Evolutionary conservation across 176 grass and related monocot species (phyloP), one percentile per base, ranked within the genome.

Genomic region (Eleusine coracana): DNA sequence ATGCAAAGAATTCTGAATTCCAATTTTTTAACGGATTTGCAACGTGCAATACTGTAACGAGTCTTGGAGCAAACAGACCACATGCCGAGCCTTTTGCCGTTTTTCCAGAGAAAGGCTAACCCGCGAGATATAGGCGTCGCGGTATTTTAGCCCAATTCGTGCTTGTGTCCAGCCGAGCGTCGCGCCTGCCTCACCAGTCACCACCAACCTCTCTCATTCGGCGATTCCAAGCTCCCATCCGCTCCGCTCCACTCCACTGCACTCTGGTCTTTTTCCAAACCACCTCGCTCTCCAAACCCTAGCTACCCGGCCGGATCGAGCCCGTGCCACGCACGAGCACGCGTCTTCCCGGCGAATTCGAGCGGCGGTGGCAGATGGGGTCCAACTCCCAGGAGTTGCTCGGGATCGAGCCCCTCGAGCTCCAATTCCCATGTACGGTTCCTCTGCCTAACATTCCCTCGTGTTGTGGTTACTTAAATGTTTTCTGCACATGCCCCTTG

Each of bases 321-420:
- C 41, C 75, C 62, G 7, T 40, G 1, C 42, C 18, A 41, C 78
- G 27, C 81, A 21, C n/a, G 10, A 16, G 69, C 61, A 8, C 49
- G 12, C 20, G 12, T 8, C 66, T 38, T 8, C 7, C 39, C 41
- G 0, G 39, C 61, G 6, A 37, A 29, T 28, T 82, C 48, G 5
- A 29, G 39, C 75, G 40, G 68, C 55, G 69, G 71, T 74, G 73
- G 68, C 10, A 10, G 78, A 96, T 92, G 90, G 84, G 88, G 67
- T 74, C 83, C 66, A 75, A 73, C 83, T 60, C 69, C 73, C 87
- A 78, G 73, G 90, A 70, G 68, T 40, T 92, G 83, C 90, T 96
- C 28, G 85, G 55, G 75, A 90, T 96, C 83, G 88, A 96, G 70
- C 93, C 93, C 36, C 76, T 90, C 66, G 90, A 96, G 86, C 90